Evolutionary conservation across 1,284 basidiomycete species (phyloP), one percentile per base, ranked within the genome.

Genomic region (Cryptococcus wingfieldii): DNA sequence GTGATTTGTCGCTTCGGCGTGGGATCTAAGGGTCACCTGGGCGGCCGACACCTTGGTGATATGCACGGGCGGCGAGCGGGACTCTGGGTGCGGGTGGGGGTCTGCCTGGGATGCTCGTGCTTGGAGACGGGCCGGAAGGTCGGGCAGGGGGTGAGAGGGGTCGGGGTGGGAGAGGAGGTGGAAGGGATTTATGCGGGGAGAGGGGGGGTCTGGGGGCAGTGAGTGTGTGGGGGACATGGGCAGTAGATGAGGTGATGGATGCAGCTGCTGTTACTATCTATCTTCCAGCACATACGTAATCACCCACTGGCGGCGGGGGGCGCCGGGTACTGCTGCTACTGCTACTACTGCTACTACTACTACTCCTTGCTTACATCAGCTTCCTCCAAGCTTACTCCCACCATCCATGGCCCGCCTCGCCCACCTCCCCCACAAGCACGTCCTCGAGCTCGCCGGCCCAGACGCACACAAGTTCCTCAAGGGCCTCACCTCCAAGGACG

Each of bases 391-490:
- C n/a, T n/a, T n/a, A n/a, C n/a, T n/a, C n/a, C n/a, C n/a, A 10
- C n/a, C 51, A 38, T 7, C 25, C 34, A 19, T 27, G 16, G 19
- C 58, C 7, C n/a, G 48, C 16, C 51, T 66, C 48, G 86, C 86
- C 4, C 84, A 79, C 38, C 75, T 91, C 25, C 79, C 83, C 4
- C 75, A 85, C 59, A 82, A 87, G 65, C 81, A 83, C 14, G 68
- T 97, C 14, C 76, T 96, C 23, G 84, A 88, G 45, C 78, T 97
- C 25, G 82, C 84, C 13, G 95, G 95, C 25, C 83, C 85, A 12
- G 90, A 98, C 61, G 86, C 89, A 3, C 77, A 84, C 23, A 86
- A 86, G 59, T 96, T 97, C 69, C 82, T 98, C 57, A 90, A 97
- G 71, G 95, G 95, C 18, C 78, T 96, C 46, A 81, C 94, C 47